Conservation (phyloP, 768 basidiomycete species). For the Tremella yokohamensis region DNA sequence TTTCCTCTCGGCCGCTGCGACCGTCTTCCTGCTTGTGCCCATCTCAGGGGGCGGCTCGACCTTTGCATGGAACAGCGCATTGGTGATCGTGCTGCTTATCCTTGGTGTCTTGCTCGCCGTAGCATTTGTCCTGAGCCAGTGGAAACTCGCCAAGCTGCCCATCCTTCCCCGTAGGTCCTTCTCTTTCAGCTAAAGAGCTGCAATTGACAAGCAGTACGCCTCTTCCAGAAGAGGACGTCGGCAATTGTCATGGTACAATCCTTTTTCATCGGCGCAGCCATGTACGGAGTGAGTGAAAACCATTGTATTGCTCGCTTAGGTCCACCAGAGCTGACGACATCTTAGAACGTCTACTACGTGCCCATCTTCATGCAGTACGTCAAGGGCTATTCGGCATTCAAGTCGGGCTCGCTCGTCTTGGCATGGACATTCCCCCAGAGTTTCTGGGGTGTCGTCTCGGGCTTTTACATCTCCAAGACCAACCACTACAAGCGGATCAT, state of each 20-base stretch:
- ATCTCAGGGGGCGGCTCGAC: conserved; percentile 34
- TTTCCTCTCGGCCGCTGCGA: conserved; percentile 27
- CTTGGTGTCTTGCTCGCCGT: conserved; percentile 15
- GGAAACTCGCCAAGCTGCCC: conserved; percentile 18
- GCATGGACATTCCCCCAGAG: conserved; percentile 37
- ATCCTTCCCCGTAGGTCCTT: conserved; percentile 24
- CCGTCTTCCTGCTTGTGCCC: conserved; percentile 35
- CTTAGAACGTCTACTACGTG: conserved; percentile 5
- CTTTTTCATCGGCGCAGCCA: conserved; percentile 37
- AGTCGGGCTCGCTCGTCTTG: conserved; percentile 34
- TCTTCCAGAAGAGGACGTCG: conserved; percentile 28
- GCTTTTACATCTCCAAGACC: conserved; percentile 37
- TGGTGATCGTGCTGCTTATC: conserved; percentile 33
- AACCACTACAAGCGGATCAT: conserved; percentile 39
- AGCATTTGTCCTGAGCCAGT: conserved; percentile 27
- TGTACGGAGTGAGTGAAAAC: conserved; percentile 37
- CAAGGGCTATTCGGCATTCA: conserved; percentile 22
- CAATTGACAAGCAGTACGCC: neutral
- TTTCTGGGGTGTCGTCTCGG: conserved; percentile 27
- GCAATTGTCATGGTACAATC: conserved; percentile 32
- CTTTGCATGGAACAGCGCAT: conserved; percentile 29
- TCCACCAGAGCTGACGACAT: neutral
- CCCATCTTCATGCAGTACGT: conserved; percentile 41
- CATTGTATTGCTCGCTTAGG: too few relatives aligned
- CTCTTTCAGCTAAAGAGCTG: neutral